Conservation (phyloP, 208 protist genomes). For the Trypanosoma theileri region DNA sequence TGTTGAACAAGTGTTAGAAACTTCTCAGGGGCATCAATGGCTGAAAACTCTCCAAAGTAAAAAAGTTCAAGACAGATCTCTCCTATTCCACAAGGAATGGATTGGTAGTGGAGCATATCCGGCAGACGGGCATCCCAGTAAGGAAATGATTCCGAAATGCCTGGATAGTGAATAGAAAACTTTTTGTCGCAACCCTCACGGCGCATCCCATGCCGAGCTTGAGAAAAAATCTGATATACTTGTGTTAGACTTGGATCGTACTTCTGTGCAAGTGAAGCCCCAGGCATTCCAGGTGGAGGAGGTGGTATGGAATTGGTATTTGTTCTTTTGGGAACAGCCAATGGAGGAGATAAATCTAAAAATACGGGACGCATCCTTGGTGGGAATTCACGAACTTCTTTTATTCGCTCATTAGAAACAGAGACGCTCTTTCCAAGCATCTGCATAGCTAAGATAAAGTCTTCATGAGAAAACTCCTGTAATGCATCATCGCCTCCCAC, state of each 20-base stretch:
- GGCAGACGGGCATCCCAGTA: conserved; percentile 77
- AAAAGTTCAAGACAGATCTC: conserved; percentile 79
- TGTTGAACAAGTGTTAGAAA: conserved; percentile 50
- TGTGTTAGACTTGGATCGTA: conserved; percentile 54
- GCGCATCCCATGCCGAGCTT: conserved; percentile 54
- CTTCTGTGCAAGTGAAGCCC: conserved; percentile 10
- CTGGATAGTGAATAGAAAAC: conserved; percentile 62
- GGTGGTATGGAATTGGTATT: conserved; percentile 8
- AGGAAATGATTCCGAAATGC: conserved; percentile 47
- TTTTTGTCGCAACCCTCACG: conserved; percentile 51
- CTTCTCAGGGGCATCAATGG: conserved; percentile 43
- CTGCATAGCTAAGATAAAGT: conserved; percentile 77
- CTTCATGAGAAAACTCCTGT: conserved; percentile 80
- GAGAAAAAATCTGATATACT: conserved; percentile 52
- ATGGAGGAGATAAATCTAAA: conserved; percentile 35
- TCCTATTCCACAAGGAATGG: conserved; percentile 34
- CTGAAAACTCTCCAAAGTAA: conserved; percentile 74
- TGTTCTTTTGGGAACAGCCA: not conserved
- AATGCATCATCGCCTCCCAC: conserved; percentile 56
- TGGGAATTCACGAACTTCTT: conserved; percentile 55
- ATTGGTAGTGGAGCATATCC: conserved; percentile 21
- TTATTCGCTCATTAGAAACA: conserved; percentile 61
- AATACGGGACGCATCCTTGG: conserved; percentile 66
- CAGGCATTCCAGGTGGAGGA: conserved; percentile 44
- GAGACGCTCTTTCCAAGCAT: conserved; percentile 73